These are phyloP conservation scores for Apiospora phragmitis DNA, from an alignment of 2,329 filamentous ascomycete species.

Conservation along the genomic window DNA sequence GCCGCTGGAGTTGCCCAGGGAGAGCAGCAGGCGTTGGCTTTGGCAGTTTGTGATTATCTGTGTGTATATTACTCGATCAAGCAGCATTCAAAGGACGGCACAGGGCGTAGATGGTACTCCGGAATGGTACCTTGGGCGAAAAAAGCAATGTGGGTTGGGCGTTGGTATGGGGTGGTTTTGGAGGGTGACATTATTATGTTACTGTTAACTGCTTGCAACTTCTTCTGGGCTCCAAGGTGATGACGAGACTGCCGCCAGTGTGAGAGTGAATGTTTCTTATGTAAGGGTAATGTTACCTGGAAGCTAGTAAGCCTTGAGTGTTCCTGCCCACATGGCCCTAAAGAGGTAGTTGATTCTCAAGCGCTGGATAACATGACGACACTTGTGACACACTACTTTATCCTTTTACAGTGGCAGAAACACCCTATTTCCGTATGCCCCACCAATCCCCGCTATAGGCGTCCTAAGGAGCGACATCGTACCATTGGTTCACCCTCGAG, in stretches of 20 bases:
- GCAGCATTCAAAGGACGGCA: not conserved
- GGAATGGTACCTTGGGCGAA: not conserved
- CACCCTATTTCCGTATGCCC: not conserved
- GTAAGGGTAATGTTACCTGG: not conserved
- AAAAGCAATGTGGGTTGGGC: constrained; percentile 2
- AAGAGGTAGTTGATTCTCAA: constrained; percentile 4
- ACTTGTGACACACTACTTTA: not conserved
- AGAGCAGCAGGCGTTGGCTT: constrained; percentile 6
- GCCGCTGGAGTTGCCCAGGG: not conserved
- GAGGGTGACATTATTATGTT: not conserved
- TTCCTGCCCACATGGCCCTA: not conserved
- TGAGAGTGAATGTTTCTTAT: not conserved
- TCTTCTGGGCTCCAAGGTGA: not conserved
- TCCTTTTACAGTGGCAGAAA: not conserved
- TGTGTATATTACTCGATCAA: constrained; percentile 5
- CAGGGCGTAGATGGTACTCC: constrained; percentile 3
- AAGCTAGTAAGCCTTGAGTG: not conserved
- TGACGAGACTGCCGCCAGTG: not conserved
- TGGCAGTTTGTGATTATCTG: not conserved
- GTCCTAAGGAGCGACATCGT: not conserved
- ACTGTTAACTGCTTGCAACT: not conserved
- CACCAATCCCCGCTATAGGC: not conserved
- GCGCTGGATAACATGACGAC: not conserved
- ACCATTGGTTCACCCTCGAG: not conserved
- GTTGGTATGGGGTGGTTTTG: not conserved